Evolutionary conservation across 108 stramenopile species (phyloP), one percentile per base, ranked within the genome.

Genomic region (Parietichytrium sp.): DNA sequence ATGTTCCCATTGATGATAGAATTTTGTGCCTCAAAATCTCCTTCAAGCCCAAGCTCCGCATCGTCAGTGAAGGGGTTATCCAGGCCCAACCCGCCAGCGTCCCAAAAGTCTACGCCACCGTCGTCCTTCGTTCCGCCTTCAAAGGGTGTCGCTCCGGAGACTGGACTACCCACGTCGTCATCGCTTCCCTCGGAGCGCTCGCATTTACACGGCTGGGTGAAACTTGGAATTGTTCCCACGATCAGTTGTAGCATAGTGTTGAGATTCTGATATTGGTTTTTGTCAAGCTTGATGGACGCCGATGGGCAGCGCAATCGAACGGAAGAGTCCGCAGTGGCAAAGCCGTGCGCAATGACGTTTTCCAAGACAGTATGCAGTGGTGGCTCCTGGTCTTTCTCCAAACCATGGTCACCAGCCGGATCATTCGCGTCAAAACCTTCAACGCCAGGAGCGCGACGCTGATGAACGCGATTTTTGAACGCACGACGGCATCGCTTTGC

Each of bases 371-470:
- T 42, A 25, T 72, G 45, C 42, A 72, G 20, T 6, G 61, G 61
- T 7, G 61, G 61, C 33, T 72, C 61, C 20, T 72, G 61, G 42
- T 72, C 61, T 25, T 72, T 72, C 38, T 72, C 61, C 15, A 72
- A 20, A 20, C 20, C 61, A 25, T 72, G 61, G 42, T 72, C 61
- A 7, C 61, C 61, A 47, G 61, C 61, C 36, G 61, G 61, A 20
- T 72, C 61, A 16, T 23, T 42, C 16, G 10, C 10, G 20, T 15
- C 42, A 6, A 33, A 33, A 20, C 61, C 61, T 27, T 72, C 61
- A 10, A 45, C 61, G 13, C 61, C 61, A 6, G 61, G 61, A 6
- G 61, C 61, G 6, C 61, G 6, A 7, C 61, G 61, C 61, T 72
- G 61, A 3, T 72, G 61, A 12, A 72, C 61, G 33, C 61, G 33